Percentiles rank a stretch among this genome's conserved stretches.
phyloP scores from a whole-genome alignment of 192 early-diverging fungal genomes.

The Spizellomyces punctatus region DNA sequence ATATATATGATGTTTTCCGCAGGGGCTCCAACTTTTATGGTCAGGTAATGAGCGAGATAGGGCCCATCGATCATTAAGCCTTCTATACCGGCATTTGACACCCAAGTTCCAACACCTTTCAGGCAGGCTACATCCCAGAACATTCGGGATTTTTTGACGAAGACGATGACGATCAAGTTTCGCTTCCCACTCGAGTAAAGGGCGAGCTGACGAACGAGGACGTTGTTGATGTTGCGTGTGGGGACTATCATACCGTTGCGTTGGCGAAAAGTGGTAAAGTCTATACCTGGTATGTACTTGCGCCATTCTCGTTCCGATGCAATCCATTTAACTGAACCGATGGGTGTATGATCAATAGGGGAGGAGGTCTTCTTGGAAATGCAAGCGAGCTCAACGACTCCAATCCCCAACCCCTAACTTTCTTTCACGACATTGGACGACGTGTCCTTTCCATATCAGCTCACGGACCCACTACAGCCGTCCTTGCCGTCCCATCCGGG shows the following conservation, averaged over 20 bases:
- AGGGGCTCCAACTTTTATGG: slow-evolving; percentile 46
- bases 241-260: slow-evolving; percentile 35
- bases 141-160: slow-evolving; percentile 12
- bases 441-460: slow-evolving; percentile 20
- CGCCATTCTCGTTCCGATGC: not conserved
- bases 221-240: slow-evolving; percentile 33
- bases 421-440: slow-evolving; percentile 31
- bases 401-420: slow-evolving; percentile 31
- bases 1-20: too few species aligned
- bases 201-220: slow-evolving; percentile 35
- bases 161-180: slow-evolving; percentile 26
- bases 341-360: not conserved
- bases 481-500: slow-evolving; percentile 14
- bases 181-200: slow-evolving; percentile 10
- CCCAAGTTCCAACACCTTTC: not conserved
- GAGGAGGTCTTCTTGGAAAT: slow-evolving; percentile 19
- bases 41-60: slow-evolving; percentile 16
- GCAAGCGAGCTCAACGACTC: slow-evolving; percentile 41
- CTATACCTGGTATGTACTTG: slow-evolving; percentile 35
- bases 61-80: too few species aligned
- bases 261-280: slow-evolving; percentile 21
- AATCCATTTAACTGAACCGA: not conserved
- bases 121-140: slow-evolving; percentile 30
- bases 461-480: slow-evolving; percentile 12
- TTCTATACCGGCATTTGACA: not conserved